Evolutionary conservation across 2,329 filamentous ascomycete species (phyloP), one percentile per base, ranked within the genome.

Genomic region (Dissoconium aciculare): DNA sequence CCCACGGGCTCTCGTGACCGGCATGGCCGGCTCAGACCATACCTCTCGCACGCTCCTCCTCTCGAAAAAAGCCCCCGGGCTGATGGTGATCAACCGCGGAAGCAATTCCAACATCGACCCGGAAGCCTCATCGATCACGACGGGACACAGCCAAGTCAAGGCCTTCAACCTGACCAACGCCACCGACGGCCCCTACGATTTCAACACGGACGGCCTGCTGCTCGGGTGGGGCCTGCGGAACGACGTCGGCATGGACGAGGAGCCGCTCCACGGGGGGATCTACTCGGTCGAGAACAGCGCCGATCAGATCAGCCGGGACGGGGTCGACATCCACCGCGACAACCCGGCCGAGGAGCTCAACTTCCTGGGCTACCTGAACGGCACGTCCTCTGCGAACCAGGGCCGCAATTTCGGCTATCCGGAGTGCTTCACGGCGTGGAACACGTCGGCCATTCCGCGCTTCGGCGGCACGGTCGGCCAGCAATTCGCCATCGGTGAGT

Each of bases 291-390:
- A 83, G 53, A 83, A 83, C 53, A 75, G 69, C 2, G 71, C 71
- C 5, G 77, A 82, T 51, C 53, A 77, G 21, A 60, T 81, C 11
- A 43, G 31, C 9, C 38, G 46, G 15, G 15, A 37, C 14, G 44
- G 37, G 15, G 17, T 34, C 15, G 45, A 48, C 23, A 54, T 55
- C 10, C 64, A 77, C 17, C 53, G 42, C 36, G 62, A 78, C 44
- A 83, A 83, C 45, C 78, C 78, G 0, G 78, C 65, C 11, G 78
- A 83, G 47, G 74, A 83, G 53, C 54, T 84, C 50, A 82, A 83
- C 52, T 80, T 70, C 50, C 69, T 78, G 36, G 77, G 78, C 3
- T 66, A 63, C 34, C 57, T 79, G 3, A 65, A 67, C 26, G 60
- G 62, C n/a, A 64, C 63, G 0, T 8, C 41, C 5, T 54, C 51